A percentile compares a stretch with the other conserved stretches of the same genome.
Evolutionary conservation across 2,329 filamentous ascomycete species (phyloP).

Genomic region (Leptographium procerum): DNA sequence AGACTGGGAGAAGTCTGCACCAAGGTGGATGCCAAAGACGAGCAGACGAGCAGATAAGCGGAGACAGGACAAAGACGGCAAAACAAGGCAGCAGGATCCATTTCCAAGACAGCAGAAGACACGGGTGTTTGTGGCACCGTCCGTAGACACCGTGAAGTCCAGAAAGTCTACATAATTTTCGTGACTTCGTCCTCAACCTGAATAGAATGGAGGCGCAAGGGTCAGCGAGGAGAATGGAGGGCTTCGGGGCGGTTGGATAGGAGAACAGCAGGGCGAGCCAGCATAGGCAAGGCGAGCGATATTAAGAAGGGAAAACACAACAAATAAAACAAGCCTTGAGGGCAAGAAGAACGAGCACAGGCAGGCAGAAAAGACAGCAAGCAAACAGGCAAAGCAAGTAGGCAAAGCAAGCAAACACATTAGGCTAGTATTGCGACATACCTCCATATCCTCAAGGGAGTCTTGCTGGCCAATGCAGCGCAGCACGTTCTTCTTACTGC

Average conservation of each 20-base stretch:
- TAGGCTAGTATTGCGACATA: conserved; percentile 24
- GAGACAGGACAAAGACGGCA: background rate
- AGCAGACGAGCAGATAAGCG: background rate
- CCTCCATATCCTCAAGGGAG: conserved; percentile 98
- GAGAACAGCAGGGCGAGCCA: background rate
- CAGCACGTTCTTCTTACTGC: conserved; percentile 97
- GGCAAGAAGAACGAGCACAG: background rate
- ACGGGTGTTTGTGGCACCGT: background rate
- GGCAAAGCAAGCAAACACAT: background rate
- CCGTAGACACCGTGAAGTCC: background rate
- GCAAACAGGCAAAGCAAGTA: background rate
- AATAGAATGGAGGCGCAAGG: conserved; percentile 25
- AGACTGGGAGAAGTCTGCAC: background rate
- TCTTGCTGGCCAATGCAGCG: conserved; percentile 95
- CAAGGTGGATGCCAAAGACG: background rate
- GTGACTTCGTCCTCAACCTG: conserved; percentile 86
- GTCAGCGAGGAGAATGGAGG: conserved; percentile 30
- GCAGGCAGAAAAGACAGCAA: background rate
- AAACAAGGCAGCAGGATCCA: conserved; percentile 1
- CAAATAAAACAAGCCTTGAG: background rate
- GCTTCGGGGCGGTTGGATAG: background rate
- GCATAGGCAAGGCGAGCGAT: background rate
- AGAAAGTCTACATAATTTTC: conserved; percentile 60
- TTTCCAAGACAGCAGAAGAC: background rate
- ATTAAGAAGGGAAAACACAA: too few relatives aligned